Evolutionary conservation across 164 flowering plant species (phyloP).

Genomic region (Berberis thunbergii): DNA sequence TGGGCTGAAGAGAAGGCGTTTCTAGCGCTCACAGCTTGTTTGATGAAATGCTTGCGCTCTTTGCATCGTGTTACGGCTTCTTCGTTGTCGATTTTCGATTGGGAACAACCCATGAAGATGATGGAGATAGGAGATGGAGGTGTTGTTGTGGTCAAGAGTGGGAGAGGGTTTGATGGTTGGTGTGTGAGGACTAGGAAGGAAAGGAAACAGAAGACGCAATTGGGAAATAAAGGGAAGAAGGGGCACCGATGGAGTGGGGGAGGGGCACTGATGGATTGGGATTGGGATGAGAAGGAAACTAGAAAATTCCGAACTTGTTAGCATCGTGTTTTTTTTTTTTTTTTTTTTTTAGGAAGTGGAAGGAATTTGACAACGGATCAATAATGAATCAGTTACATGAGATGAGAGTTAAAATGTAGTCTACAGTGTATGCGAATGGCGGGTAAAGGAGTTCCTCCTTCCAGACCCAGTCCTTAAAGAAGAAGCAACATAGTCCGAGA

Average conservation of each 20-base stretch:
- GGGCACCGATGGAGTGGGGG: background rate
- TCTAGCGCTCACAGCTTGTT: conserved; percentile 49
- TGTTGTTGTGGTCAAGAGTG: background rate
- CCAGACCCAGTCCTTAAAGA: too few species aligned
- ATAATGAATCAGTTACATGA: too few species aligned
- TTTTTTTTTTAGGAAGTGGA: too few species aligned
- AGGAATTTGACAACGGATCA: too few species aligned
- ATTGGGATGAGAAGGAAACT: background rate
- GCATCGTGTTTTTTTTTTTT: too few species aligned
- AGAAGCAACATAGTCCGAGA: too few species aligned
- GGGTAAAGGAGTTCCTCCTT: too few species aligned
- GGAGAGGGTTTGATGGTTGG: background rate
- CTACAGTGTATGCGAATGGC: too few species aligned
- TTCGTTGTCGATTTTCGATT: conserved; percentile 86
- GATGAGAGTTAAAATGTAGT: too few species aligned
- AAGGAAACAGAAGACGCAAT: background rate
- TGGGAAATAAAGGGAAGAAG: background rate
- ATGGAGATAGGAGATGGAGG: too few species aligned
- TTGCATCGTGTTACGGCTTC: conserved; percentile 78
- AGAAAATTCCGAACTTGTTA: too few species aligned
- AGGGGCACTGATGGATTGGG: background rate
- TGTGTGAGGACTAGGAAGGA: background rate
- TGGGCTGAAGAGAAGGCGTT: conserved; percentile 73
- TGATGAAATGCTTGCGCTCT: conserved; percentile 56
- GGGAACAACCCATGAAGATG: conserved; percentile 68